Conservation (phyloP, 345 rosid species). For the Streptanthus diversifolius region DNA sequence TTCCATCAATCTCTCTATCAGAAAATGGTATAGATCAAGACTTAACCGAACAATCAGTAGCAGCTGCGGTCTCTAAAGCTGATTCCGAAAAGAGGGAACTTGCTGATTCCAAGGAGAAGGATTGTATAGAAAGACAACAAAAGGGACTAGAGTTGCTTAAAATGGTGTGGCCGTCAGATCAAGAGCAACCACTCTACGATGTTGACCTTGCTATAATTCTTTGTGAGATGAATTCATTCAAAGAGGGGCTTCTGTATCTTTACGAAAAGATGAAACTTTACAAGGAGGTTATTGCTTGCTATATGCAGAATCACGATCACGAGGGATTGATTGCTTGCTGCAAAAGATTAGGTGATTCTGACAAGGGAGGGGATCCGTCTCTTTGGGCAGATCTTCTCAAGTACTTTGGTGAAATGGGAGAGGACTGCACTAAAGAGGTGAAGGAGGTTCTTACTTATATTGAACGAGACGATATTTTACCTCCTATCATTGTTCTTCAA, state of each 20-base stretch:
- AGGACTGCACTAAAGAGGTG: constrained; percentile 96
- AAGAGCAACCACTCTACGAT: constrained; percentile 90
- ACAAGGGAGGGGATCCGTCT: constrained; percentile 87
- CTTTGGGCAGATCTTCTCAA: constrained; percentile 99
- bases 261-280: constrained; percentile 96
- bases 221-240: constrained; percentile 91
- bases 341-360: constrained; percentile 90
- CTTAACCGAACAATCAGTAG: constrained; percentile 40
- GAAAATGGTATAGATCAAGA: constrained; percentile 47
- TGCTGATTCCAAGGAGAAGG: constrained; percentile 43
- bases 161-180: constrained; percentile 77
- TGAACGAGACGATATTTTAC: constrained; percentile 91
- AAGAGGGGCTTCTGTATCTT: constrained; percentile 77
- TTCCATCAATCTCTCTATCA: constrained; percentile 68
- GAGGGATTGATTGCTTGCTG: constrained; percentile 94
- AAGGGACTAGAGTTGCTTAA: constrained; percentile 76
- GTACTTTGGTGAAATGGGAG: constrained; percentile 97
- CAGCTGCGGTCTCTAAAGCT: constrained; percentile 33
- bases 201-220: constrained; percentile 95
- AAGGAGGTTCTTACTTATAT: constrained; percentile 85
- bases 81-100: constrained; percentile 43
- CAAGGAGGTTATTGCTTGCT: constrained; percentile 96
- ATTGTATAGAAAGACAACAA: constrained; percentile 52
- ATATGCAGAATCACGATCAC: constrained; percentile 95
- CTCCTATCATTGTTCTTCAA: constrained; percentile 96